Evolutionary conservation across 78 protist genomes (phyloP), one percentile per base, ranked within the genome.

Genomic region (Protostelium mycophagum): DNA sequence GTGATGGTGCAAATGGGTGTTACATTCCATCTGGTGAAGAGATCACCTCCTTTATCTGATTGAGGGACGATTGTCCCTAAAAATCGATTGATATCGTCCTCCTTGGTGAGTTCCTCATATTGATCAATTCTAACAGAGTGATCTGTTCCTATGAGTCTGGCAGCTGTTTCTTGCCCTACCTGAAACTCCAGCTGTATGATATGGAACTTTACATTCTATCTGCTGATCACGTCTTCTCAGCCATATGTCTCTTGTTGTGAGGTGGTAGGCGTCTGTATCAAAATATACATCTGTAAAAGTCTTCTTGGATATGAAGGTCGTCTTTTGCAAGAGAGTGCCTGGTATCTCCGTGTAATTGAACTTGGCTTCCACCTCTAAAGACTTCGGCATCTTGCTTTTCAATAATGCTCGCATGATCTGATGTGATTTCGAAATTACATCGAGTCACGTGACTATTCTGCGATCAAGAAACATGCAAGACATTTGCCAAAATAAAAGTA

Each of bases 331-430:
- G 16, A 51, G 73, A 51, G 31, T 51, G 5, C 16, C 31, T 25
- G 73, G 73, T 51, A 51, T 5, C 5, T 25, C 73, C 5, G 73
- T 51, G 16, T 51, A 51, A 25, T 16, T 51, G 16, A 51, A 51
- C 73, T 51, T 51, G 73, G 73, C 73, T 51, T 51, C 73, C 73
- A 51, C 73, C 73, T 51, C n/a, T n/a, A n/a, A n/a, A n/a, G n/a
- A n/a, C n/a, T n/a, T n/a, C n/a, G n/a, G n/a, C n/a, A n/a, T n/a
- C n/a, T n/a, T n/a, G n/a, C n/a, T n/a, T n/a, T n/a, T n/a, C n/a
- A n/a, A n/a, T n/a, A n/a, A n/a, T n/a, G n/a, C n/a, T n/a, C n/a
- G n/a, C n/a, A n/a, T n/a, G n/a, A n/a, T n/a, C n/a, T n/a, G n/a
- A n/a, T n/a, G n/a, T n/a, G n/a, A n/a, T n/a, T n/a, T n/a, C n/a